Conservation (phyloP, 805 yeast genomes). For the Saccharomycodes ludwigii region DNA sequence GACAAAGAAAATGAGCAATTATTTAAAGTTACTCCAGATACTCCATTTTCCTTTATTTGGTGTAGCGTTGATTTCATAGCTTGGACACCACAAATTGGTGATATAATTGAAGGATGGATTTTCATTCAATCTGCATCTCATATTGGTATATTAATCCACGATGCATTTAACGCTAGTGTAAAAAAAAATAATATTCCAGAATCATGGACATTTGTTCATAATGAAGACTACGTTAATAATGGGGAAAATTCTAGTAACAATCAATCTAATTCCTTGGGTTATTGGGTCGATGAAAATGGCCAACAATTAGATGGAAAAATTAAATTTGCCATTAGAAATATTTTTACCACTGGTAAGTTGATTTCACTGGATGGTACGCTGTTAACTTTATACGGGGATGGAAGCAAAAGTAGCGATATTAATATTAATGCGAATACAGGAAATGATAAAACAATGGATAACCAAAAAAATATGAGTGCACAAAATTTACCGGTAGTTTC, state of each 20-base stretch:
- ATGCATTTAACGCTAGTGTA: conserved; percentile 89
- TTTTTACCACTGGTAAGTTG: conserved; percentile 68
- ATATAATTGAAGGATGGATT: conserved; percentile 71
- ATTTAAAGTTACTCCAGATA: conserved; percentile 60
- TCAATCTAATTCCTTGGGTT: conserved; percentile 49
- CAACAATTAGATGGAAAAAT: conserved; percentile 73
- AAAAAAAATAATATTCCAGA: conserved; percentile 77
- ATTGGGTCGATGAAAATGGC: conserved; percentile 76
- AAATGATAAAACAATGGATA: conserved; percentile 10
- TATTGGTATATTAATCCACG: conserved; percentile 81
- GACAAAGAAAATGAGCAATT: conserved; percentile 32
- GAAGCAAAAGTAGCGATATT: neutral
- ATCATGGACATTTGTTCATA: conserved; percentile 75
- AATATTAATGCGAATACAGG: neutral
- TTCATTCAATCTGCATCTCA: conserved; percentile 94
- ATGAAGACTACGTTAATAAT: conserved; percentile 15
- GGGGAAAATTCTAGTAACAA: conserved; percentile 9
- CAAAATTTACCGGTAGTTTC: conserved; percentile 38
- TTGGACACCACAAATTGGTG: conserved; percentile 90
- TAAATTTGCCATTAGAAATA: conserved; percentile 57
- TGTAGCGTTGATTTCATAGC: conserved; percentile 66
- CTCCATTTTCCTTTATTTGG: conserved; percentile 89
- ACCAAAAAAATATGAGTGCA: conserved; percentile 11
- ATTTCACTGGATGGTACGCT: conserved; percentile 85
- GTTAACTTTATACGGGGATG: conserved; percentile 20